Percentiles rank a stretch among this genome's conserved stretches.
Evolutionary conservation across 305 asterid genomes (phyloP).

Genomic region (Fraxinus angustifolia): DNA sequence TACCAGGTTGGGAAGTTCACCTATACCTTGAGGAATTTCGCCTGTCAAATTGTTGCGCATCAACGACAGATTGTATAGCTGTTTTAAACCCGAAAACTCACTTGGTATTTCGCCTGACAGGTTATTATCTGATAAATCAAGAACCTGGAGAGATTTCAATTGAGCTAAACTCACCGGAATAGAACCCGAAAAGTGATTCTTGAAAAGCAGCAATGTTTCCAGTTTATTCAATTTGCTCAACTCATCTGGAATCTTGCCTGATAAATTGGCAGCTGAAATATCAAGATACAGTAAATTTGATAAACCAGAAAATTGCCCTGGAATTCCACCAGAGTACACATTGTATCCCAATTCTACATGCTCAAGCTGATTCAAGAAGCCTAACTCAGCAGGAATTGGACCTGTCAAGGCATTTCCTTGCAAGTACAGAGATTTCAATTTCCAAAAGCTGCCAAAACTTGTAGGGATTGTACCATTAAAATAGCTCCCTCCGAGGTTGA

Average conservation of each 20-base stretch:
- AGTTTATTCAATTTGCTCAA: constrained; percentile 41
- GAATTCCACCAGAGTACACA: constrained; percentile 41
- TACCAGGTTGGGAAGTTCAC: constrained; percentile 63
- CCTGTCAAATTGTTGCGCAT: constrained; percentile 70
- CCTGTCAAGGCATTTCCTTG: constrained; percentile 67
- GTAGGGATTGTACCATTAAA: constrained; percentile 63
- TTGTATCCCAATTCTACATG: constrained; percentile 81
- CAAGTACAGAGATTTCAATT: constrained; percentile 43
- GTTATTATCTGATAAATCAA: constrained; percentile 70
- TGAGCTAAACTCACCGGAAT: constrained; percentile 52
- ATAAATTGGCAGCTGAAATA: constrained; percentile 56
- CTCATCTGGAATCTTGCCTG: constrained; percentile 60
- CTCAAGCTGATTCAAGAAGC: constrained; percentile 42
- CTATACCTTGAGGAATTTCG: constrained; percentile 63
- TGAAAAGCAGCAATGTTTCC: constrained; percentile 50
- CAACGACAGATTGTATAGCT: constrained; percentile 37
- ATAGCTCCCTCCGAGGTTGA: constrained; percentile 88
- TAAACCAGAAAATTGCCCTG: constrained; percentile 38
- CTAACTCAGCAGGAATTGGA: constrained; percentile 49
- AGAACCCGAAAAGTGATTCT: constrained; percentile 49
- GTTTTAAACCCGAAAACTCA: constrained; percentile 37
- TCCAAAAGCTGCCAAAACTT: constrained; percentile 43
- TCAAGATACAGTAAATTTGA: constrained; percentile 56
- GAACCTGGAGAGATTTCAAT: constrained; percentile 38
- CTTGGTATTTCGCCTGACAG: constrained; percentile 65